A percentile compares a stretch with the other conserved stretches of the same genome.
Evolutionary conservation across 2,329 filamentous ascomycete genomes (phyloP).

Genomic region (Tolypocladium album): DNA sequence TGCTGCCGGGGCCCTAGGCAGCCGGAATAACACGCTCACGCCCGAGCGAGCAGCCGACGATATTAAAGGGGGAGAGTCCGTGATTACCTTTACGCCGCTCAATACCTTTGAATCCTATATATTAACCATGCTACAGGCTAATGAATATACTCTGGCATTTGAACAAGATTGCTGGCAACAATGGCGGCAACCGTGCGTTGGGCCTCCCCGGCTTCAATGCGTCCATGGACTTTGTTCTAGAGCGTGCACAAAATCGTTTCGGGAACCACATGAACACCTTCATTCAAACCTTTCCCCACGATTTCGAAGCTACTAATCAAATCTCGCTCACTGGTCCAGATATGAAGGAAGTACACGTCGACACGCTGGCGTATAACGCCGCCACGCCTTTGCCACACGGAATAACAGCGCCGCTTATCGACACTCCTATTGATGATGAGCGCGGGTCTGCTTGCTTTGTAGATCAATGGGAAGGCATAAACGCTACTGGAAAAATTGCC

Average conservation of each 20-base stretch:
- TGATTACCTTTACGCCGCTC: background rate
- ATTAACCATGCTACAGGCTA: slow-evolving; percentile 24
- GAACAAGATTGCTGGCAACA: slow-evolving; percentile 39
- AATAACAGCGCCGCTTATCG: slow-evolving; percentile 21
- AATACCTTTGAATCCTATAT: background rate
- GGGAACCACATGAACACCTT: slow-evolving; percentile 30
- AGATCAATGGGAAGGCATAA: slow-evolving; percentile 29
- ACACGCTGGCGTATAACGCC: slow-evolving; percentile 35
- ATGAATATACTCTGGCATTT: slow-evolving; percentile 42
- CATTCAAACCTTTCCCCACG: slow-evolving; percentile 35
- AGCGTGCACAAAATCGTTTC: slow-evolving; percentile 28
- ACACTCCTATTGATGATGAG: slow-evolving; percentile 24
- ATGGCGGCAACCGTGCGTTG: slow-evolving; percentile 50
- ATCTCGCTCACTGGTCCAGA: slow-evolving; percentile 34
- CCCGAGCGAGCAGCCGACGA: slow-evolving; percentile 28
- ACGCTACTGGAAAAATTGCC: slow-evolving; percentile 29
- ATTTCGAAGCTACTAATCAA: slow-evolving; percentile 29
- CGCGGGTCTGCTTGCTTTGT: slow-evolving; percentile 26
- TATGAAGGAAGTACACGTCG: slow-evolving; percentile 30
- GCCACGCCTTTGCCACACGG: slow-evolving; percentile 28
- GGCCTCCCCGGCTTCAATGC: slow-evolving; percentile 49
- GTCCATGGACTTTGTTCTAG: slow-evolving; percentile 45
- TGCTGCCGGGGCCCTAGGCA: background rate
- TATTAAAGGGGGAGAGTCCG: slow-evolving; percentile 26
- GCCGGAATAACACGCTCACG: slow-evolving; percentile 16